phyloP scores from a whole-genome alignment of 2,329 filamentous ascomycete genomes.

The Nothopassalora personata region DNA sequence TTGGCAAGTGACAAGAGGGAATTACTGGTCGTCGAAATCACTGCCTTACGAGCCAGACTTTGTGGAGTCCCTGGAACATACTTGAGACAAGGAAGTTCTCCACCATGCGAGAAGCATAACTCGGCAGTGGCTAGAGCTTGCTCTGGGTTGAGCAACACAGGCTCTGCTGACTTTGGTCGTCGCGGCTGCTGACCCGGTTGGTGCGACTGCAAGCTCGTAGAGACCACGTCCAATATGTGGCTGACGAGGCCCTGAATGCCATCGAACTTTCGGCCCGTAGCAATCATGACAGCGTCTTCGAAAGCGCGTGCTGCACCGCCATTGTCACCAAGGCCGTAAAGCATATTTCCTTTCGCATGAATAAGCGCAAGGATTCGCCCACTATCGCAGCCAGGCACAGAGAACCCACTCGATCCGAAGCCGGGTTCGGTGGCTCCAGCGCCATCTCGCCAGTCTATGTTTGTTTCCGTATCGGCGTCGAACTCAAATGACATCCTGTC shows the following conservation, averaged over 20 bases:
- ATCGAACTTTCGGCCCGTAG: slow-evolving; percentile 63
- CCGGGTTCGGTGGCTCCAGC: slow-evolving; percentile 45
- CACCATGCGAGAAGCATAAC: slow-evolving; percentile 70
- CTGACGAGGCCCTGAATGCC: slow-evolving; percentile 74
- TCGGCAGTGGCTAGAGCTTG: slow-evolving; percentile 76
- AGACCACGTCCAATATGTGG: slow-evolving; percentile 67
- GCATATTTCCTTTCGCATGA: slow-evolving; percentile 97
- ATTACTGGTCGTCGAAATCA: slow-evolving; percentile 90
- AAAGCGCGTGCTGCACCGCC: slow-evolving; percentile 78
- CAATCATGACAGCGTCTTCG: slow-evolving; percentile 89
- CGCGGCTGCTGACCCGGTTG: slow-evolving; percentile 25
- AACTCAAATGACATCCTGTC: slow-evolving; percentile 55
- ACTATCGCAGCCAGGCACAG: slow-evolving; percentile 79
- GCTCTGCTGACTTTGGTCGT: slow-evolving; percentile 44
- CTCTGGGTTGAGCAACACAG: slow-evolving; percentile 76
- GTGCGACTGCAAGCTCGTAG: slow-evolving; percentile 25
- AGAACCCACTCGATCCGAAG: slow-evolving; percentile 77
- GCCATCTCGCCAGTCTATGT: slow-evolving; percentile 37
- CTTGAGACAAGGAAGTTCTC: slow-evolving; percentile 73
- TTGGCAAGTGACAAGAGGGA: slow-evolving; percentile 91
- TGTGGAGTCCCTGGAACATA: slow-evolving; percentile 55
- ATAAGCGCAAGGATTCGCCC: slow-evolving; percentile 88
- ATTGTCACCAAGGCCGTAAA: slow-evolving; percentile 84
- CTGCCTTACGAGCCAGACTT: slow-evolving; percentile 67
- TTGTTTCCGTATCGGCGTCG: slow-evolving; percentile 39